These are phyloP conservation scores for Podosphaera leucotricha DNA, from an alignment of 2,329 filamentous ascomycete genomes.

Conservation along the genomic window DNA sequence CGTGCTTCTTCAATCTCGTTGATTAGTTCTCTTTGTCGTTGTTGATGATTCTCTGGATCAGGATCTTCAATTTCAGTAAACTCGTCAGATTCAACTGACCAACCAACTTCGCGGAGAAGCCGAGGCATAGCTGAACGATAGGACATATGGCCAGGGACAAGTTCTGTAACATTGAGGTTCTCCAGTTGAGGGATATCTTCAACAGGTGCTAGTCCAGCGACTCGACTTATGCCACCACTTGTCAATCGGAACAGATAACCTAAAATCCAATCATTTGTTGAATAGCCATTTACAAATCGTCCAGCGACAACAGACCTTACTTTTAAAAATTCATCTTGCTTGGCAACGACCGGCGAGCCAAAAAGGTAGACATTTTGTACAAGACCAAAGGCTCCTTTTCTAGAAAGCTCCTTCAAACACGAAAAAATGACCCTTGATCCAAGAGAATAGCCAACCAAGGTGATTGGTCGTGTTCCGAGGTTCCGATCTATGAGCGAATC, in stretches of 20 bases:
- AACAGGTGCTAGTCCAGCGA: slow-evolving; percentile 63
- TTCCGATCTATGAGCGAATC: slow-evolving; percentile 86
- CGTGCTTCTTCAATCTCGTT: slow-evolving; percentile 91
- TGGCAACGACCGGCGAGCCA: slow-evolving; percentile 76
- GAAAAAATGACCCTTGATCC: slow-evolving; percentile 83
- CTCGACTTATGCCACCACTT: slow-evolving; percentile 66
- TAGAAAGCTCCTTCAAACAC: slow-evolving; percentile 66
- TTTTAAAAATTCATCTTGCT: slow-evolving; percentile 67
- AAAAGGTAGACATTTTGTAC: slow-evolving; percentile 93
- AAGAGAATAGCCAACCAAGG: slow-evolving; percentile 82
- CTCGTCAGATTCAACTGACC: slow-evolving; percentile 77
- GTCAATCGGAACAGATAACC: slow-evolving; percentile 91
- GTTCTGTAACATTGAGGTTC: slow-evolving; percentile 67
- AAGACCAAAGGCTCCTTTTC: slow-evolving; percentile 61
- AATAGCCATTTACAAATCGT: slow-evolving; percentile 87
- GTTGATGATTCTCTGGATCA: slow-evolving; percentile 75
- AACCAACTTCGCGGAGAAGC: slow-evolving; percentile 68
- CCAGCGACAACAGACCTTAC: slow-evolving; percentile 68
- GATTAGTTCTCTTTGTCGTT: slow-evolving; percentile 78
- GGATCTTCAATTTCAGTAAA: slow-evolving; percentile 95
- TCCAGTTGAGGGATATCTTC: slow-evolving; percentile 60
- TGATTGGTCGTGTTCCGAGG: slow-evolving; percentile 73
- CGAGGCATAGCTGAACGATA: slow-evolving; percentile 84
- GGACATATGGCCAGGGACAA: slow-evolving; percentile 85
- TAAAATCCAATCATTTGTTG: slow-evolving; percentile 90